These are phyloP conservation scores for Protomyces inundatus DNA, from an alignment of 1,139 yeast species.

Conservation along the genomic window DNA sequence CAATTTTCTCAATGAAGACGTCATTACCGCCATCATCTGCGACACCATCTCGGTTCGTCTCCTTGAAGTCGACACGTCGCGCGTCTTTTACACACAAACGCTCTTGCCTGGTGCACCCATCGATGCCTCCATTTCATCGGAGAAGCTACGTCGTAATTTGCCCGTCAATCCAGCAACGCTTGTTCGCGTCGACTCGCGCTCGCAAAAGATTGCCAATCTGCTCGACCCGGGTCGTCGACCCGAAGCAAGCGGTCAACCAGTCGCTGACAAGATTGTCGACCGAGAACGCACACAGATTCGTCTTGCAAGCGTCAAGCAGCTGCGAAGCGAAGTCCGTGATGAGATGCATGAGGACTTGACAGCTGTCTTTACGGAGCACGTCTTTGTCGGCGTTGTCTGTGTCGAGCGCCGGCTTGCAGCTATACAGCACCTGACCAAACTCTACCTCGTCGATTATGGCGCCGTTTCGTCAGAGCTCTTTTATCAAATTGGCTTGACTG, in stretches of 20 bases:
- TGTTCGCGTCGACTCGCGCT: constrained; percentile 33
- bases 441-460: constrained; percentile 77
- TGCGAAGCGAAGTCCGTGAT: constrained; percentile 51
- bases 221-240: constrained; percentile 2
- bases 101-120: constrained; percentile 13
- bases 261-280: constrained; percentile 19
- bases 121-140: constrained; percentile 10
- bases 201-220: constrained; percentile 32
- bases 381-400: constrained; percentile 81
- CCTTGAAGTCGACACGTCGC: constrained; percentile 58
- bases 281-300: constrained; percentile 27
- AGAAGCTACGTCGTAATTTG: neutral
- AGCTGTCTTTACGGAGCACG: constrained; percentile 60
- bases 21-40: constrained; percentile 62
- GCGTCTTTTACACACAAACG: constrained; percentile 61
- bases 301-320: constrained; percentile 54
- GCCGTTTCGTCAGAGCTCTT: constrained; percentile 61
- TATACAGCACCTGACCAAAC: constrained; percentile 71
- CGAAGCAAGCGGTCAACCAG: neutral
- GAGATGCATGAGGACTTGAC: constrained; percentile 54
- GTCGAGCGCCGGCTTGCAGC: constrained; percentile 63
- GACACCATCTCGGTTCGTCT: constrained; percentile 49
- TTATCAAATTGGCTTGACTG: constrained; percentile 72
- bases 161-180: constrained; percentile 3
- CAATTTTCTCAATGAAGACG: constrained; percentile 77